Base-by-base conservation (phyloP, 306 rosid species). In the Abrus pulchellus region DNA sequence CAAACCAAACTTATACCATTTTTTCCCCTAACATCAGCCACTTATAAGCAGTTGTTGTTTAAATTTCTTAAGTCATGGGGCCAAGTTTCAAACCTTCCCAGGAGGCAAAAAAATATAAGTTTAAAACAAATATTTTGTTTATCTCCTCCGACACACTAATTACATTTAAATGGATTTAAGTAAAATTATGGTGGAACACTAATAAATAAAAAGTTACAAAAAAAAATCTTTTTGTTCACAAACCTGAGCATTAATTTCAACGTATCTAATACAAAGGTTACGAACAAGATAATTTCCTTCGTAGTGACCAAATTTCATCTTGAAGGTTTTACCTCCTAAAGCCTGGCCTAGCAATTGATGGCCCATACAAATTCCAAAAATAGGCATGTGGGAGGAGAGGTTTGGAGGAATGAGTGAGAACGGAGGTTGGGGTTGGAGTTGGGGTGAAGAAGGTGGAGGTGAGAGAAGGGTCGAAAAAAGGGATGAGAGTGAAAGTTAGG, bases 361-460 rank as follows among this genome's bases (percentile, higher is more conserved):
- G 34, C 99, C 99, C 99, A 95, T 95, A 89, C 99, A 95, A 77
- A 93, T 95, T 84, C 99, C 98, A 75, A 95, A 95, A 85, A 92
- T 90, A 79, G 99, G 97, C 53, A 89, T 20, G 20, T 20, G 20
- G 20, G 20, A 20, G 20, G 20, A n/a, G 20, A 0, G 20, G 20
- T 20, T 20, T 20, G 20, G 20, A 20, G 20, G 20, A 20, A 20
- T 0, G 20, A 20, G 20, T 20, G 20, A 20, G 20, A 20, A 20
- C 0, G 20, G 20, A 20, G 20, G 20, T 20, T 20, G 20, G 20
- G 20, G 20, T 20, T 20, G 20, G 20, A 20, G 20, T 20, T 20
- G 20, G 20, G 20, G 20, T 20, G 20, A 20, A 0, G 20, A 20
- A 20, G 20, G 20, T 20, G 20, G 20, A 20, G 20, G 20, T 20